Evolutionary conservation across 176 grass and related monocot species (phyloP), one percentile per base, ranked within the genome.

Genomic region (Chloris gayana): DNA sequence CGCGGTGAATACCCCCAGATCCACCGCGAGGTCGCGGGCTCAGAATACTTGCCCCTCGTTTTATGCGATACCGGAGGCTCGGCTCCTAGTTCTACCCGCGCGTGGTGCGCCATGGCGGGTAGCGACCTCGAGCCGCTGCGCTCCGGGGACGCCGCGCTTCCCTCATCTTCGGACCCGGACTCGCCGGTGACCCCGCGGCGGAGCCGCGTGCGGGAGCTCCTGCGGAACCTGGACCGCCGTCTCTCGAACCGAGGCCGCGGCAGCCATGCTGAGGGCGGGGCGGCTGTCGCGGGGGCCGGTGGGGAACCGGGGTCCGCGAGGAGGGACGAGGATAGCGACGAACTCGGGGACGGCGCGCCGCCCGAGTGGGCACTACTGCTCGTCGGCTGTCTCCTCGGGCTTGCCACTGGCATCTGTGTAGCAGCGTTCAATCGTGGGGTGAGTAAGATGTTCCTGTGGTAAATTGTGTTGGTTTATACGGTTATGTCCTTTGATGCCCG

Each of bases 331-430:
- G 88, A 94, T 10, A 83, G 76, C 15, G 95, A 95, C 65, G 90
- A 85, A 59, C 86, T 99, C 51, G 88, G 86, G 1, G 92, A 99
- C 13, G 96, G 96, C 5, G 96, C 96, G 33, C 96, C 96, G 49
- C 96, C 96, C n/a, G 96, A 99, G 75, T 99, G 96, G 96, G 96
- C 92, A 38, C 56, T 99, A 47, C 84, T 99, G 78, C 92, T 99
- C 24, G 91, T 99, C 12, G 93, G 96, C 33, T 99, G 96, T 90
- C 87, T 99, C 62, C 96, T 99, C 46, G 93, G 96, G 19, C 90
- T 99, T 33, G 90, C 92, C 37, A 95, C 96, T 17, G 96, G 90
- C 44, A 87, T 99, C 51, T 99, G 82, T 70, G 93, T 99, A 75
- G 96, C 96, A 15, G 88, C 84, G 9, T 99, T 99, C 62, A 99